A percentile compares a stretch with the other conserved stretches of the same genome.
Evolutionary conservation across 345 rosid genomes (phyloP).

Genomic region (Stellera chamaejasme): DNA sequence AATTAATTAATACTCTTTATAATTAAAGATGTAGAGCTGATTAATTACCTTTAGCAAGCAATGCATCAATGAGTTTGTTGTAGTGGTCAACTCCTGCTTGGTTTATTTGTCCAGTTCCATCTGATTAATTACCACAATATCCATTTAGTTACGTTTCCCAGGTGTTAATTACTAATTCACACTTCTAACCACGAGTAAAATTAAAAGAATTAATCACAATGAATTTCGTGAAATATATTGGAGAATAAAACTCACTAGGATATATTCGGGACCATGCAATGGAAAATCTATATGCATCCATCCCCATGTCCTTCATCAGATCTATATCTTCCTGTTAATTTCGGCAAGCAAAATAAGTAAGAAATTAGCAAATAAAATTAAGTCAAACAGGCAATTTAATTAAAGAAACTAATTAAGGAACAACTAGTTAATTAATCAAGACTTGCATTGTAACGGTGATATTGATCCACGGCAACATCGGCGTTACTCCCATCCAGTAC

Average conservation of each 20-base stretch:
- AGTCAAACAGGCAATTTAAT: not conserved
- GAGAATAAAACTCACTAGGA: constrained; percentile 42
- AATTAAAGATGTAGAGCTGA: not conserved
- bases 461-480: constrained; percentile 88
- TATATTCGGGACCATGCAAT: constrained; percentile 92
- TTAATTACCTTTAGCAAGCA: constrained; percentile 59
- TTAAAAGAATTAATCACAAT: not conserved
- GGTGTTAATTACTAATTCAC: not conserved
- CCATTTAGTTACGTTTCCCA: too few species aligned
- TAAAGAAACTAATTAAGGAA: not conserved
- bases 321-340: constrained; percentile 69
- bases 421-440: not conserved
- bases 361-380: too few species aligned
- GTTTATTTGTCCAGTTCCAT: constrained; percentile 75
- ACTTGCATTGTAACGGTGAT: constrained; percentile 68
- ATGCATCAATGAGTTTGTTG: constrained; percentile 69
- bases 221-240: not conserved
- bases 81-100: constrained; percentile 91
- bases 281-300: constrained; percentile 90
- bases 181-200: not conserved
- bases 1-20: not conserved
- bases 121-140: constrained; percentile 15
- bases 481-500: constrained; percentile 62
- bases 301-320: constrained; percentile 90
- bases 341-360: too few species aligned